Conservation (phyloP, 169 alveolate species). For the Plasmodium vinckei region DNA sequence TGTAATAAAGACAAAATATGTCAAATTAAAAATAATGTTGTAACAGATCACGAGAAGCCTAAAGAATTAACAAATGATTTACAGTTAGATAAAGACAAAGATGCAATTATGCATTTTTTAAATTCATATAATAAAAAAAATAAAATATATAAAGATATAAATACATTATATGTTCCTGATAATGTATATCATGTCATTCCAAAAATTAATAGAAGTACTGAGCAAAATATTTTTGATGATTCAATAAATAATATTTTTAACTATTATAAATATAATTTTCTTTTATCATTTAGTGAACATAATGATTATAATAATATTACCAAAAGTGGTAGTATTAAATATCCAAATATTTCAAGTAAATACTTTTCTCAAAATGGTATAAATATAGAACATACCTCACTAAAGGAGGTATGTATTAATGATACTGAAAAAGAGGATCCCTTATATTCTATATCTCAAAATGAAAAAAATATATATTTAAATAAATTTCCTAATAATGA, state of each 20-base stretch:
- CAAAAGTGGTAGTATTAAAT: neutral
- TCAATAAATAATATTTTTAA: conserved; percentile 43
- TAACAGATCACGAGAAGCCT: no score
- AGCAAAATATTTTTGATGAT: conserved; percentile 19
- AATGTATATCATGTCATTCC: conserved; percentile 71
- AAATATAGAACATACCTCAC: neutral
- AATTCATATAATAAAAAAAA: conserved; percentile 56
- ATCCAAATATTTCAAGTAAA: conserved; percentile 10
- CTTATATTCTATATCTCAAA: neutral
- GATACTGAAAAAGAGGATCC: neutral
- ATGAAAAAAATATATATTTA: conserved; percentile 20
- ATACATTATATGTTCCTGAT: conserved; percentile 49
- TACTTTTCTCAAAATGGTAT: neutral
- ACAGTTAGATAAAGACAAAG: conserved; percentile 16
- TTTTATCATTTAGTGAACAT: conserved; percentile 48
- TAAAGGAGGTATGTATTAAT: neutral
- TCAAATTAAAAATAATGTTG: no score
- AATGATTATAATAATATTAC: conserved; percentile 4
- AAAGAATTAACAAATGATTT: neutral
- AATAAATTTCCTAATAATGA: conserved; percentile 42
- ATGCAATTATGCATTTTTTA: neutral
- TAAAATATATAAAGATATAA: conserved; percentile 56
- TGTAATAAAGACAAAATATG: no score
- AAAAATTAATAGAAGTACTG: conserved; percentile 44
- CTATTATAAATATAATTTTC: conserved; percentile 59